Conservation (phyloP, 306 rosid genomes). For the Luffa aegyptiaca region DNA sequence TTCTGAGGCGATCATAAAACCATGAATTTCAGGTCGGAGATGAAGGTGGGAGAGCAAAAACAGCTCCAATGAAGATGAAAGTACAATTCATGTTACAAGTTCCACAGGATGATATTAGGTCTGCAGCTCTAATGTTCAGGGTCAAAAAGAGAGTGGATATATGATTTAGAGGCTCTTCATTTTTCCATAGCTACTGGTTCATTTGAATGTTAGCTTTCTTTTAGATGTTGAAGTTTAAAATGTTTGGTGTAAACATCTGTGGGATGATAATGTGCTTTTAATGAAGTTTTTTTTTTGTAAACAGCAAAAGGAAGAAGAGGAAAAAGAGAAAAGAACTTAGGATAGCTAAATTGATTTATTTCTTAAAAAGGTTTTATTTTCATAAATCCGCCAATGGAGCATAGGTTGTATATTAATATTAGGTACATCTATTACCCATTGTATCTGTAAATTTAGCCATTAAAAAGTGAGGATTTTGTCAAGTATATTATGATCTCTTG, state of each 20-base stretch:
- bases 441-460: neutral
- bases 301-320: neutral
- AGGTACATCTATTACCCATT: neutral
- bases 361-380: neutral
- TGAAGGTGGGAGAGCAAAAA: conserved; percentile 78
- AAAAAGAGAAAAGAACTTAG: neutral
- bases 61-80: conserved; percentile 92
- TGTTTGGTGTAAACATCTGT: neutral
- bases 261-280: neutral
- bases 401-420: neutral
- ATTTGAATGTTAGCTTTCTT: neutral
- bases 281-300: neutral
- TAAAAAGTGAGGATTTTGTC: neutral
- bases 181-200: neutral
- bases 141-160: conserved; percentile 96
- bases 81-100: conserved; percentile 98
- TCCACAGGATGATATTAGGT: conserved; percentile 75
- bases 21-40: conserved; percentile 71
- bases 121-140: conserved; percentile 78
- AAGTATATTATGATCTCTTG: too few relatives aligned
- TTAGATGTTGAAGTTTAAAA: neutral
- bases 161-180: conserved; percentile 13
- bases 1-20: neutral
- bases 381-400: neutral
- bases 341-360: neutral